Conservation (phyloP, 208 protist genomes). For the Acanthamoeba healyi region DNA sequence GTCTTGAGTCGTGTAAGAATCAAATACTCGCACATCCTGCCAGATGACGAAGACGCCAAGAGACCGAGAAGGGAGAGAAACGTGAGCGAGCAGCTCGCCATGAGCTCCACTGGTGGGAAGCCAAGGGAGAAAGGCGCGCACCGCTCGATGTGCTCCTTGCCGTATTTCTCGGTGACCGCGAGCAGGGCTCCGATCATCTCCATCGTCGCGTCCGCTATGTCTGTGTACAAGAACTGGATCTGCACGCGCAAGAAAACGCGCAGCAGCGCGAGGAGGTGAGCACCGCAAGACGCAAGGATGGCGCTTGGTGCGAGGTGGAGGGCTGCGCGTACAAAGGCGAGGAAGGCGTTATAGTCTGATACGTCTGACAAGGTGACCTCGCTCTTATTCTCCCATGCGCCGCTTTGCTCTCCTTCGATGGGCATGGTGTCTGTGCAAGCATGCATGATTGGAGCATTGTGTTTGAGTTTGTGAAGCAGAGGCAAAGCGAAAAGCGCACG, state of each 20-base stretch:
- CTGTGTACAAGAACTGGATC: slow-evolving; percentile 69
- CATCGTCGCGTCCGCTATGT: slow-evolving; percentile 62
- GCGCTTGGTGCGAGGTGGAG: neutral
- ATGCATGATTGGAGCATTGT: neutral
- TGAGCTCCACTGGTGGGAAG: neutral
- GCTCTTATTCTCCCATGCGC: slow-evolving; percentile 8
- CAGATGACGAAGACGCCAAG: too few relatives aligned
- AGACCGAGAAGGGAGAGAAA: too few relatives aligned
- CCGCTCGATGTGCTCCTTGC: slow-evolving; percentile 44
- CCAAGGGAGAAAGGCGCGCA: neutral
- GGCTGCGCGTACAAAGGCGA: slow-evolving; percentile 20
- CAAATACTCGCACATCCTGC: slow-evolving; percentile 69
- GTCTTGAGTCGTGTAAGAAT: slow-evolving; percentile 71
- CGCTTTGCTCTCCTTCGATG: neutral
- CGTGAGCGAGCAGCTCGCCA: neutral
- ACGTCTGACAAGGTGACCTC: slow-evolving; percentile 64
- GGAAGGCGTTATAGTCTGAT: slow-evolving; percentile 3
- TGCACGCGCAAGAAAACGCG: neutral
- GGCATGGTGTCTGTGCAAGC: neutral
- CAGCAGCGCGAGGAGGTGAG: neutral
- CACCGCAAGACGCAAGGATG: neutral
- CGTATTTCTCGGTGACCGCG: slow-evolving; percentile 39
- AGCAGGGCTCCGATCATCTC: slow-evolving; percentile 73
- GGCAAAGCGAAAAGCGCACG: neutral
- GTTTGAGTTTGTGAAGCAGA: neutral